Evolutionary conservation across 768 basidiomycete genomes (phyloP).

Genomic region (Tylopilus balloui): DNA sequence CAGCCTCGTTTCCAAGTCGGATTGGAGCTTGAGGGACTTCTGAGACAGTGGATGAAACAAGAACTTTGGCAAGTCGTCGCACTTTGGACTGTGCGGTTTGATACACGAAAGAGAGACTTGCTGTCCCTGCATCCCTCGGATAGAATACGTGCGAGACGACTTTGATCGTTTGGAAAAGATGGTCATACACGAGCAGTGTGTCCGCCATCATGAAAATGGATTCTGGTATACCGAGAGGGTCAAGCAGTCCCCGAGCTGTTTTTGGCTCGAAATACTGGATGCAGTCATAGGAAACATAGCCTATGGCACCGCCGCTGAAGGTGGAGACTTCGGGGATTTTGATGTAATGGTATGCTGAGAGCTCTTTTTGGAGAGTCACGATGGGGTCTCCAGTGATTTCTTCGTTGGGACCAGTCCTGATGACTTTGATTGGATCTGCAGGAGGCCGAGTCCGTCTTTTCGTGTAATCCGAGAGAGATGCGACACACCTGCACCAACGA

Average conservation of each 20-base stretch:
- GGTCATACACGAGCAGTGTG: constrained; percentile 94
- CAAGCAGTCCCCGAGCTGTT: constrained; percentile 69
- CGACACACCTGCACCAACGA: constrained; percentile 86
- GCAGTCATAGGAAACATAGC: constrained; percentile 96
- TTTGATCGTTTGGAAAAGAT: constrained; percentile 92
- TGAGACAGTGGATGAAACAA: constrained; percentile 49
- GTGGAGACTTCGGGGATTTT: constrained; percentile 89
- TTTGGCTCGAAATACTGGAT: constrained; percentile 96
- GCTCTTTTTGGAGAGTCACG: constrained; percentile 75
- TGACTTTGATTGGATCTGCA: constrained; percentile 87
- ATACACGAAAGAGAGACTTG: constrained; percentile 80
- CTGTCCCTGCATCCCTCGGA: constrained; percentile 60
- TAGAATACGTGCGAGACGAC: constrained; percentile 95
- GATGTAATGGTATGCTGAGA: constrained; percentile 83
- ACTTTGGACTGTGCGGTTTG: constrained; percentile 82
- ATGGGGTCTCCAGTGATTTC: constrained; percentile 87
- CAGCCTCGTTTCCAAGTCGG: constrained; percentile 59
- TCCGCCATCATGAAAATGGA: constrained; percentile 96
- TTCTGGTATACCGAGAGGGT: constrained; percentile 86
- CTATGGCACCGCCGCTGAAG: constrained; percentile 96
- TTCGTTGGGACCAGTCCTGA: constrained; percentile 83
- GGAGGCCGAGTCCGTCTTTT: neutral
- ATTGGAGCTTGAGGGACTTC: constrained; percentile 66
- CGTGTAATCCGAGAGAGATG: neutral
- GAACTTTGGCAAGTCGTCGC: constrained; percentile 68